Evolutionary conservation across 768 basidiomycete genomes (phyloP).

Genomic region (Rhodotorula sphaerocarpa): DNA sequence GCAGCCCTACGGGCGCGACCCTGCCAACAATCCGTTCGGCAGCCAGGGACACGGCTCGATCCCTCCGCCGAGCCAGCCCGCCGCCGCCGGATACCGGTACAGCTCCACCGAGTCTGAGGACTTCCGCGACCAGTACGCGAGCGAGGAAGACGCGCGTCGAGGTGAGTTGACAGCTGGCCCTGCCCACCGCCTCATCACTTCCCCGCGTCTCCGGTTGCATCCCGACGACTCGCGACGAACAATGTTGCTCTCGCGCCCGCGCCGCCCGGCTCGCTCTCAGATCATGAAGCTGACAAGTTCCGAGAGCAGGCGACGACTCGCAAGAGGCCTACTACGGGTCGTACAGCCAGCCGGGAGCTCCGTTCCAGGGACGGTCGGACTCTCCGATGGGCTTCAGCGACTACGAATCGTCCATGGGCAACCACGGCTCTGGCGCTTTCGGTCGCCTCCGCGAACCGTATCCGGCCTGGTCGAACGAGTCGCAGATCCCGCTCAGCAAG

Average conservation of each 20-base stretch:
- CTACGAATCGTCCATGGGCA: conserved; percentile 20
- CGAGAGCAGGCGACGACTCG: conserved; percentile 19
- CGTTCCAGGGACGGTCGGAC: conserved; percentile 26
- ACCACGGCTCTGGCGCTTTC: conserved; percentile 4
- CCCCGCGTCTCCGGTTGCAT: neutral
- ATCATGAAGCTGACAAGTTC: no score
- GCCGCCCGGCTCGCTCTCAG: no score
- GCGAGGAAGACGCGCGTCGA: conserved; percentile 19
- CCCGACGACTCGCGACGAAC: no score
- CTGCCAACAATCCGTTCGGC: conserved; percentile 27
- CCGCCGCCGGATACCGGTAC: conserved; percentile 2
- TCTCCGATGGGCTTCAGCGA: conserved; percentile 28
- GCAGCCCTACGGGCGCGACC: conserved; percentile 14
- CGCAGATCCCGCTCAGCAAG: conserved; percentile 92
- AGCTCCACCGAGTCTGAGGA: conserved; percentile 20
- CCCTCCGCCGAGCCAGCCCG: neutral
- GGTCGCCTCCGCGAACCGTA: conserved; percentile 67
- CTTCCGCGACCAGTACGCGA: conserved; percentile 23
- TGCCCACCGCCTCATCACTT: neutral
- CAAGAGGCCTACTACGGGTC: conserved; percentile 25
- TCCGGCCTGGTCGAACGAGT: conserved; percentile 86
- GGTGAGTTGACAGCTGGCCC: neutral
- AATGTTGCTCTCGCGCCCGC: no score
- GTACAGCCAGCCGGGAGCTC: conserved; percentile 22
- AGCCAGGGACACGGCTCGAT: conserved; percentile 13